A percentile compares a stretch with the other conserved stretches of the same genome.
These are phyloP conservation scores for Rubroboletus pulcherrimus DNA, from an alignment of 768 basidiomycete species.

Conservation along the genomic window DNA sequence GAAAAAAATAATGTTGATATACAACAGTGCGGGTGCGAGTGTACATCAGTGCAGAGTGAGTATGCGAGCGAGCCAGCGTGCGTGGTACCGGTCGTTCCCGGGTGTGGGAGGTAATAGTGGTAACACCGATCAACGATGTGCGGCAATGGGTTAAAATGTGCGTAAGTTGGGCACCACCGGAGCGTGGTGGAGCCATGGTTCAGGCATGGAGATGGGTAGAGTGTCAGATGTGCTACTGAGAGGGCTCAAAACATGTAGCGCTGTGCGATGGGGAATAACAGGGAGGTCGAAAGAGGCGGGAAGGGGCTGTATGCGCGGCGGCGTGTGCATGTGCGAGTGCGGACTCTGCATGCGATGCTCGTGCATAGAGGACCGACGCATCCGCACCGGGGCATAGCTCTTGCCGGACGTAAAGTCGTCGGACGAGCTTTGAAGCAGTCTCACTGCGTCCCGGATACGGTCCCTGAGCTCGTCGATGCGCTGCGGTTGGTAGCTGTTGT, in stretches of 20 bases:
- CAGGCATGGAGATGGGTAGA: constrained; percentile 18
- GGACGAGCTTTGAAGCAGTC: constrained; percentile 16
- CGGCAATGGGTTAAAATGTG: constrained; percentile 7
- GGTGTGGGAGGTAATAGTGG: not conserved
- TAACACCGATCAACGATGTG: constrained; percentile 16
- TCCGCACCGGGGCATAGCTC: not conserved
- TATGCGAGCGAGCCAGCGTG: not conserved
- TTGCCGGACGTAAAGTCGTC: constrained; percentile 13
- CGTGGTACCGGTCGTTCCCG: not conserved
- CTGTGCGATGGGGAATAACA: not conserved
- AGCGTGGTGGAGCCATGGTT: constrained; percentile 19
- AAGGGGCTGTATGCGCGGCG: not conserved
- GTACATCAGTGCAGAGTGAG: constrained; percentile 6
- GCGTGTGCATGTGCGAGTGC: not conserved
- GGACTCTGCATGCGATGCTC: constrained; percentile 1
- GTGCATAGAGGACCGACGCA: constrained; percentile 11
- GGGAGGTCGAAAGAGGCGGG: constrained; percentile 3
- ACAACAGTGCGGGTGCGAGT: constrained; percentile 7
- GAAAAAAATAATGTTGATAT: constrained; percentile 1
- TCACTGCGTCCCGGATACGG: constrained; percentile 54
- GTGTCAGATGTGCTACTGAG: constrained; percentile 6
- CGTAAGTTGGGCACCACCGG: not conserved
- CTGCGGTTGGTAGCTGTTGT: constrained; percentile 42
- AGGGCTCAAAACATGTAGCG: constrained; percentile 8
- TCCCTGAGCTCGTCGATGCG: constrained; percentile 44